Base-by-base conservation (phyloP, 106 monocot species). In the Dioscorea zingiberensis region DNA sequence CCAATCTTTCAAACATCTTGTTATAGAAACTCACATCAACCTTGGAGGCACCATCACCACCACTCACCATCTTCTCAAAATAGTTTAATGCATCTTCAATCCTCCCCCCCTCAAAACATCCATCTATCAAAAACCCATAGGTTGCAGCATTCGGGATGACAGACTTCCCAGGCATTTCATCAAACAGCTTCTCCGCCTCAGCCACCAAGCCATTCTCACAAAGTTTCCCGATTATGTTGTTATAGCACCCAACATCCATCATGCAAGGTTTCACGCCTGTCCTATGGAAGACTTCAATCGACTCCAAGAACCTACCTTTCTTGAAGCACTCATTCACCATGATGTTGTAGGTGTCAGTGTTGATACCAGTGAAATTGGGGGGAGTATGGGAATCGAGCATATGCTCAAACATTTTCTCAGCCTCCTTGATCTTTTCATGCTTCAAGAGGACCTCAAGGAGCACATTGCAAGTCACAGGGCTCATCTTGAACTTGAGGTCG, bases 181-280 rank as follows among this genome's bases (percentile, higher is more conserved):
- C 78, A 62, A 91, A 95, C 67, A 95, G 48, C 65, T 73, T 83
- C 65, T 84, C 78, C 54, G 91, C 94, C 54, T 91, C 85, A 0
- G 67, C 64, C 21, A 83, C 25, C 64, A 84, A n/a, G 21, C 81
- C 77, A 62, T 91, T 78, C 51, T 91, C 80, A 65, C 82, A 77
- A n/a, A 91, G 74, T 51, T 87, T 95, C n/a, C 82, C 87, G 54
- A 95, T 95, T 27, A 95, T 91, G 44, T 95, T 95, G 51, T 91
- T 88, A 59, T 76, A 95, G 72, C 91, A 85, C 9, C 83, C 87
- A 48, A 80, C 83, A 65, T 91, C 94, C 94, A 87, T 95, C 38
- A 70, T 59, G 45, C 76, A 74, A 0, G 92, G 81, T 71, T 98
- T 98, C 19, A 53, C 73, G 0, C 87, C 87, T 16, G 76, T 76